Evolutionary conservation across 75 land plant species (phyloP).

Genomic region (Picea sitchensis): DNA sequence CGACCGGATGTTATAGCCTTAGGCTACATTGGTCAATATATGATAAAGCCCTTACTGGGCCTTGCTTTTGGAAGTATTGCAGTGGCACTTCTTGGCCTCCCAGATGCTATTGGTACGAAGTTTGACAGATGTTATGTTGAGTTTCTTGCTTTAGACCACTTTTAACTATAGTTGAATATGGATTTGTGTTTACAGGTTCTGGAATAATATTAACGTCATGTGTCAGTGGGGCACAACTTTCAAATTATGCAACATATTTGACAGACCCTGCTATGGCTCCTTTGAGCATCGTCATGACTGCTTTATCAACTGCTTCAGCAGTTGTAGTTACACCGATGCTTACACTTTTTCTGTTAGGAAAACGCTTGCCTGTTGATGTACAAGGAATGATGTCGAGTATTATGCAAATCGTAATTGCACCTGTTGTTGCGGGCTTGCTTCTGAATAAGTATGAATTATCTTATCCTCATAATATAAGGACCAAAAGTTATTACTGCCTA

Average conservation of each 20-base stretch:
- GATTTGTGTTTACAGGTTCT: constrained; percentile 57
- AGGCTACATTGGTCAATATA: constrained; percentile 84
- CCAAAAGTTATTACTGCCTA: too few species aligned
- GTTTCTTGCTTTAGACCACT: neutral
- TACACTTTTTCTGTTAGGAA: constrained; percentile 79
- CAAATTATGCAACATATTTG: constrained; percentile 95
- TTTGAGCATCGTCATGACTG: constrained; percentile 95
- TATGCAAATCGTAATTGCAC: constrained; percentile 78
- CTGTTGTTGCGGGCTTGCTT: constrained; percentile 80
- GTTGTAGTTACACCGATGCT: constrained; percentile 78
- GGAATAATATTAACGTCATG: constrained; percentile 89
- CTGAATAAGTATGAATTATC: constrained; percentile 56
- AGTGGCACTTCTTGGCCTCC: constrained; percentile 58
- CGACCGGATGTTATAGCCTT: constrained; percentile 69
- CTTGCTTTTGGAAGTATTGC: constrained; percentile 61
- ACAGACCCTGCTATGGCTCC: constrained; percentile 85
- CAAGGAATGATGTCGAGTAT: constrained; percentile 90
- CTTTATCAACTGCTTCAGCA: constrained; percentile 94
- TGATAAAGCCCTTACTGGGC: constrained; percentile 86
- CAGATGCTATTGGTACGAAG: constrained; percentile 66
- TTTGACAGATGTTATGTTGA: neutral
- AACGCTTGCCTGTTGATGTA: constrained; percentile 87
- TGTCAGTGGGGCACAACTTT: constrained; percentile 98
- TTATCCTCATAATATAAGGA: too few species aligned
- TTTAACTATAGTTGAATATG: neutral